Base-by-base conservation (phyloP, 2,329 filamentous ascomycete genomes). In the Verticillium tricorpus region DNA sequence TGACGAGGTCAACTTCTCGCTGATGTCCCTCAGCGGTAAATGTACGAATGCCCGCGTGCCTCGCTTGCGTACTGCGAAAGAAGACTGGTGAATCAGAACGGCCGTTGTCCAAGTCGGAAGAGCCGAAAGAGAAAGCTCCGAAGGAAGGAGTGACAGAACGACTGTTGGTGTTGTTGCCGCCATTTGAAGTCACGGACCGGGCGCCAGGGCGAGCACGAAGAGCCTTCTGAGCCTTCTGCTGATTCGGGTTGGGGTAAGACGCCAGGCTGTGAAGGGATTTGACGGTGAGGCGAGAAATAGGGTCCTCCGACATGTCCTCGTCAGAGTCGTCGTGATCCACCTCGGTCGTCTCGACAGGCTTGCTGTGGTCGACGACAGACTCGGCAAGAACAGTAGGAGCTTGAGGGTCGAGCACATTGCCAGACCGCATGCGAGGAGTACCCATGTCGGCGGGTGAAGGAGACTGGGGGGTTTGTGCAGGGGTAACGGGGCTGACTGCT, bases 191-290 rank as follows among this genome's bases (percentile, higher is more conserved):
- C 15, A 19, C 40, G 39, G 62, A 54, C 40, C 61, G 31, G 62
- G 65, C 34, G 59, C 62, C 31, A 34, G 66, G 63, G 35, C 69
- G 68, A 63, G 67, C 67, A 25, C 72, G 70, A 60, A 73, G 77
- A 19, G 76, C 72, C 65, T 75, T 79, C 71, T 80, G 81, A 62
- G 83, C 83, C 52, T 71, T 73, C 70, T 80, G 80, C 69, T 84
- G 83, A 69, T 76, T 80, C 8, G 82, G 82, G 65, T 86, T 86
- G 5, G 79, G 75, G 65, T 85, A 85, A 1, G 83, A 85, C 17
- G 83, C 83, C 65, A 85, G 69, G 65, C 81, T 85, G 45, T 80
- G 78, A 25, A 85, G 74, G 34, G 77, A 80, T 67, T 84, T 83
- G 67, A 80, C 76, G 14, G 75, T 73, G 64, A 78, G 73, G 56